Conservation (phyloP, 495 filamentous ascomycete genomes). For the Penicillium ucsense region DNA sequence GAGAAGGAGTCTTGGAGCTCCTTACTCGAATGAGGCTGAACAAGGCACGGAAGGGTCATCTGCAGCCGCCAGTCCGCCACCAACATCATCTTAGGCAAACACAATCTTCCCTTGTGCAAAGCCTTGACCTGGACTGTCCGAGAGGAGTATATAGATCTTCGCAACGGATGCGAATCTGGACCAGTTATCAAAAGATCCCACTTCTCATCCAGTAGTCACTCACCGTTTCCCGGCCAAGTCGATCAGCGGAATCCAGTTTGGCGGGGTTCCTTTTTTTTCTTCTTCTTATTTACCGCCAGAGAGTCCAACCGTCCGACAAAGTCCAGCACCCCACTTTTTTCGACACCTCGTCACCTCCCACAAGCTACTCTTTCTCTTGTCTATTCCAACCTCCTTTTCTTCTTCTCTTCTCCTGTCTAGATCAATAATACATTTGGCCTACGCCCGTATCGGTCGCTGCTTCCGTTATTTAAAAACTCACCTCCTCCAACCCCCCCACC, state of each 20-base stretch:
- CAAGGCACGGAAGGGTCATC: too few species aligned
- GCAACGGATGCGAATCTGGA: too few species aligned
- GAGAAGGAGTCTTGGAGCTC: too few species aligned
- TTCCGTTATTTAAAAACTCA: too few species aligned
- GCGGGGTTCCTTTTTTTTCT: slow-evolving; percentile 12
- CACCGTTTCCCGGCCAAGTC: slow-evolving; percentile 3
- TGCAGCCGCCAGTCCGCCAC: too few species aligned
- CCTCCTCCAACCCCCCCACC: slow-evolving; percentile 7
- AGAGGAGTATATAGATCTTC: too few species aligned
- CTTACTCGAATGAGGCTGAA: too few species aligned
- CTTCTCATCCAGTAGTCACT: background rate
- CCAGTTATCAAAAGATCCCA: background rate
- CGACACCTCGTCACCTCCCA: slow-evolving; percentile 14
- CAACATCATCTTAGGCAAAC: too few species aligned
- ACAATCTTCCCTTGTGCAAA: too few species aligned
- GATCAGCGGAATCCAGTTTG: slow-evolving; percentile 10
- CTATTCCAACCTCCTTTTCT: slow-evolving; percentile 3
- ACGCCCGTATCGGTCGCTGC: too few species aligned
- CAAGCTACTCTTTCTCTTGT: slow-evolving; percentile 11
- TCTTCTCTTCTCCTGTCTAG: slow-evolving; percentile 2
- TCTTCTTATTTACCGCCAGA: slow-evolving; percentile 21
- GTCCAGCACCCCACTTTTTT: slow-evolving; percentile 17
- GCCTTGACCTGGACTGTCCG: too few species aligned
- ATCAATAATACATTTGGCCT: background rate
- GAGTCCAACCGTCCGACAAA: background rate